Base-by-base conservation (phyloP, 2,329 filamentous ascomycete species). In the Xylariaceae sp. region DNA sequence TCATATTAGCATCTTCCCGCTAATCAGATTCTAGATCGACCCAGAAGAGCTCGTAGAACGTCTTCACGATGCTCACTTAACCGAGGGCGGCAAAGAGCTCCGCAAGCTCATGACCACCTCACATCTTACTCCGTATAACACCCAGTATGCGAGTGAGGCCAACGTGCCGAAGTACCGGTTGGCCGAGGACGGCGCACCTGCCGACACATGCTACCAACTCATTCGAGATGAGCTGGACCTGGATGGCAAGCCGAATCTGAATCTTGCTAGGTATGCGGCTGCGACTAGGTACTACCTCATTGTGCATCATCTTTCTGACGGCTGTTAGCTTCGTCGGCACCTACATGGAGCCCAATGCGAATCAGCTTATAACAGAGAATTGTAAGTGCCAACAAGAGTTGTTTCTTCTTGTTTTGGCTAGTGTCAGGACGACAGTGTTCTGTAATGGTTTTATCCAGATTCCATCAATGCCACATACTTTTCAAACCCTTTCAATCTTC, bases 331-430 rank as follows among this genome's bases (percentile, higher is more conserved):
- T 91, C 58, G 88, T 91, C 1, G 83, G 84, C 33, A 91, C 88
- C 1, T 90, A 88, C 67, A 87, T 90, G 84, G 88, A 91, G 67
- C 78, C 80, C 9, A 82, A 88, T 64, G 87, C 85, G 5, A 79
- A 84, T 55, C 75, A 83, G 53, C 78, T 91, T 39, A 87, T 91
- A 79, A 74, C 82, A 17, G 86, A 90, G 64, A 89, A 90, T 57
- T 72, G 59, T 90, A 37, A 79, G 81, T 56, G 21, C 24, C 9
- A 17, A 16, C 2, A 19, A 14, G n/a, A n/a, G n/a, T 45, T 46
- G 2, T n/a, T 12, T 19, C 11, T 11, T 23, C 9, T 14, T 17
- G n/a, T n/a, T n/a, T 17, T 8, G 41, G 16, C 9, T n/a, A n/a
- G n/a, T n/a, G n/a, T n/a, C n/a, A n/a, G n/a, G n/a, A n/a, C n/a